phyloP scores from a whole-genome alignment of 805 yeast species.

The Metschnikowia koreensis region DNA sequence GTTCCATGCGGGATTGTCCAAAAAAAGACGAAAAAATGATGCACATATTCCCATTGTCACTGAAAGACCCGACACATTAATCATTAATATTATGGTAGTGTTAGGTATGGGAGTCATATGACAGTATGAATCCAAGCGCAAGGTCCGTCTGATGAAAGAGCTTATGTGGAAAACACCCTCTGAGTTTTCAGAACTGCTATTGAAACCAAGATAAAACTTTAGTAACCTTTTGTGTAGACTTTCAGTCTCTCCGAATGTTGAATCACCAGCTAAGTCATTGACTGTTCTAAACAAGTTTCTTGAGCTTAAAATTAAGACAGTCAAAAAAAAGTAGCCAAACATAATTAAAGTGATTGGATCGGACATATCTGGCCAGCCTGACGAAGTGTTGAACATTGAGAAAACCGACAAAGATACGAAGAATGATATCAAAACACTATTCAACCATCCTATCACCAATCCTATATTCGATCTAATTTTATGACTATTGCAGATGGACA shows the following conservation, averaged over 20 bases:
- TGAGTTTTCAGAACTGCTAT: slow-evolving; percentile 18
- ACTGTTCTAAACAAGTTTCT: slow-evolving; percentile 29
- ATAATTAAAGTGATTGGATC: slow-evolving; percentile 19
- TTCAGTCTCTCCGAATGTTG: slow-evolving; percentile 18
- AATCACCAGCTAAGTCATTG: slow-evolving; percentile 27
- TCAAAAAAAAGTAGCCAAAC: slow-evolving; percentile 22
- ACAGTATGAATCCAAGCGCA: slow-evolving; percentile 10
- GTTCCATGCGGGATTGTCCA: background rate
- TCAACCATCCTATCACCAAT: slow-evolving; percentile 36
- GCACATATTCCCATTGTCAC: slow-evolving; percentile 6
- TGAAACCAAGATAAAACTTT: slow-evolving; percentile 29
- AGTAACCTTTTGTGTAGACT: slow-evolving; percentile 27
- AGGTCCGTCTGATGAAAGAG: slow-evolving; percentile 9
- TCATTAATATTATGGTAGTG: slow-evolving; percentile 22
- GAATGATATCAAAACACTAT: slow-evolving; percentile 24
- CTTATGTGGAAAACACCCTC: slow-evolving; percentile 14
- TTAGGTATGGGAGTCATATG: slow-evolving; percentile 23
- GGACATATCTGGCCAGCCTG: slow-evolving; percentile 1
- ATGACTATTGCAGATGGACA: slow-evolving; percentile 34
- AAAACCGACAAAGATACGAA: slow-evolving; percentile 28
- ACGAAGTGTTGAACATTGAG: slow-evolving; percentile 23
- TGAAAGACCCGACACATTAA: slow-evolving; percentile 20
- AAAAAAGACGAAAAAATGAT: slow-evolving; percentile 1
- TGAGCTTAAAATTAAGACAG: slow-evolving; percentile 30
- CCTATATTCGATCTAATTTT: slow-evolving; percentile 37